Percentiles rank a stretch among this genome's conserved stretches.
Evolutionary conservation across 2,329 filamentous ascomycete species (phyloP).

Genomic region (Apiospora hydei): DNA sequence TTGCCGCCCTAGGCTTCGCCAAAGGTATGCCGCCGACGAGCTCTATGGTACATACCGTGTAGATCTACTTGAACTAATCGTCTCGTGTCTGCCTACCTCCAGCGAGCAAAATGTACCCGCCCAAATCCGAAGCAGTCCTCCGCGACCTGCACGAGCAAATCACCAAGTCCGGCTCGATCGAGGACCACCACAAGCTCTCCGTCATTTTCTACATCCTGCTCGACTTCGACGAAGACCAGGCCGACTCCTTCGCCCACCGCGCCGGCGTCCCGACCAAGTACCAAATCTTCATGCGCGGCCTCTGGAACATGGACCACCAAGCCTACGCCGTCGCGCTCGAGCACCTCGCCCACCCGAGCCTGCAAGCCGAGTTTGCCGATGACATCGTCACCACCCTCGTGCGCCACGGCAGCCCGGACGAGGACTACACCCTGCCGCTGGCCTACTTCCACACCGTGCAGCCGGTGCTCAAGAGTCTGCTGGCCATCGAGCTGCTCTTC

Average conservation of each 20-base stretch:
- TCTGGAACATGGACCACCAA: conserved; percentile 80
- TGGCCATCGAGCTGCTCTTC: conserved; percentile 72
- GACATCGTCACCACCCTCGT: conserved; percentile 78
- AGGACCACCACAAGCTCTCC: conserved; percentile 80
- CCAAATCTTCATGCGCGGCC: conserved; percentile 79
- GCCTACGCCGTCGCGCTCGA: conserved; percentile 76
- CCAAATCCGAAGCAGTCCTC: conserved; percentile 71
- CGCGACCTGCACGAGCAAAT: conserved; percentile 75
- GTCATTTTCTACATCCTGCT: conserved; percentile 85
- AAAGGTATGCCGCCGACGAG: conserved; percentile 60
- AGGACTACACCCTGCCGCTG: conserved; percentile 71
- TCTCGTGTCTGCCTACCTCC: not conserved
- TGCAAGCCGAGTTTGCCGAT: conserved; percentile 82
- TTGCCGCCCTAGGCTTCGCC: conserved; percentile 72
- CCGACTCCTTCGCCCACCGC: conserved; percentile 64
- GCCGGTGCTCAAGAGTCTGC: conserved; percentile 71
- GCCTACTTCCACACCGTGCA: conserved; percentile 81
- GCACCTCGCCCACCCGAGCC: conserved; percentile 79
- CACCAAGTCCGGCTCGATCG: conserved; percentile 64
- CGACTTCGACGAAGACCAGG: conserved; percentile 64
- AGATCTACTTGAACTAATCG: not conserved
- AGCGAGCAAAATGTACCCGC: conserved; percentile 74
- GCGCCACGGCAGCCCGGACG: conserved; percentile 61
- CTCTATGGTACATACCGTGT: not conserved
- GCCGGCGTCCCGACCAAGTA: conserved; percentile 78